phyloP scores from a whole-genome alignment of 2,329 filamentous ascomycete genomes.

The Nigrospora osmanthi region DNA sequence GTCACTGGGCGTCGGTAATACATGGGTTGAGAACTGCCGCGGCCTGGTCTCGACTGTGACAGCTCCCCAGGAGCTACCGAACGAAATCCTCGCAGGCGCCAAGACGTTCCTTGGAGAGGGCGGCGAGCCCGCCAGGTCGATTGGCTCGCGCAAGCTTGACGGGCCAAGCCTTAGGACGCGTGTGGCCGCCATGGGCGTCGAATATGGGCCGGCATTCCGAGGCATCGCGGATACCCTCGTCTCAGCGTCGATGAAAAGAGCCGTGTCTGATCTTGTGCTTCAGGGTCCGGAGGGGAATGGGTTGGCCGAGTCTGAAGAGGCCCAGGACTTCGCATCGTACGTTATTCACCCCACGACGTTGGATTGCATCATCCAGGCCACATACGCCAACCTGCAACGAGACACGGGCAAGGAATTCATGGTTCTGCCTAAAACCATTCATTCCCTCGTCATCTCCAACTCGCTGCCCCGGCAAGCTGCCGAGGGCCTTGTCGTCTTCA shows the following conservation, averaged over 20 bases:
- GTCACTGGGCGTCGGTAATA: slow-evolving; percentile 11
- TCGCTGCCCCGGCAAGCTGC: background rate
- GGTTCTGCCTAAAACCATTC: slow-evolving; percentile 1
- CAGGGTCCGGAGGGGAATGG: too few species aligned
- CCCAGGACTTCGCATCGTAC: too few species aligned
- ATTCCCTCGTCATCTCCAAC: background rate
- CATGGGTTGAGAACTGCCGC: slow-evolving; percentile 14
- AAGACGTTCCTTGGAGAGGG: too few species aligned
- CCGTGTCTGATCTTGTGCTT: slow-evolving; percentile 10
- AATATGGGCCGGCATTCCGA: slow-evolving; percentile 2
- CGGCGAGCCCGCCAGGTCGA: too few species aligned
- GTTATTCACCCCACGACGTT: slow-evolving; percentile 49
- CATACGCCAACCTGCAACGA: slow-evolving; percentile 23
- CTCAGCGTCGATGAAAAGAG: slow-evolving; percentile 6
- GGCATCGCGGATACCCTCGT: slow-evolving; percentile 4
- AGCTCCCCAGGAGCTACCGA: too few species aligned
- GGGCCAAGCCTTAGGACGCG: too few species aligned
- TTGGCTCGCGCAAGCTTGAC: too few species aligned
- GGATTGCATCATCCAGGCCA: slow-evolving; percentile 46
- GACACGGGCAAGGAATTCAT: background rate
- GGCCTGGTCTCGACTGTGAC: slow-evolving; percentile 12
- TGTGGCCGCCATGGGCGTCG: background rate
- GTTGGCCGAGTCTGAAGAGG: too few species aligned
- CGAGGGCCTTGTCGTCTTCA: background rate
- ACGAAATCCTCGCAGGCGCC: too few species aligned